Base-by-base conservation (phyloP, 1,284 basidiomycete genomes). In the Trametes hirsuta region DNA sequence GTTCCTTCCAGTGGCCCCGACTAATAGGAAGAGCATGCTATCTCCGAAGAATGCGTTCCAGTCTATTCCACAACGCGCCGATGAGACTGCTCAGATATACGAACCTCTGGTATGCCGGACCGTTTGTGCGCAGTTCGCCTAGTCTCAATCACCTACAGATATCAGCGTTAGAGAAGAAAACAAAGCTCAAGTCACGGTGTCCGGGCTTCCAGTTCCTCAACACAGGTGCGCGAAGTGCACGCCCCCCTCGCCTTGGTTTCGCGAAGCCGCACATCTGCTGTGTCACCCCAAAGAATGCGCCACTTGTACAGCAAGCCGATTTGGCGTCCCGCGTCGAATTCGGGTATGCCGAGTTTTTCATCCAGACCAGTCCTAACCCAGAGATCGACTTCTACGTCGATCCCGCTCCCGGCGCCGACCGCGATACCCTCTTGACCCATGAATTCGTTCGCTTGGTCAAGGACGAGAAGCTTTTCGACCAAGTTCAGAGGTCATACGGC, bases 231-330 rank as follows among this genome's bases (percentile, higher is more conserved):
- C 48, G 48, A 4, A 47, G 21, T 11, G 12, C 9, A 10, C 41
- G 21, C 15, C 62, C 47, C 1, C 10, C 18, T 4, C 6, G 34
- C 2, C 44, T 44, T 4, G 55, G 45, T 1, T 39, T 30, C 47
- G 35, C 44, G 22, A 60, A 63, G n/a, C 58, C 62, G 21, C 22
- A 55, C 14, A 55, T 64, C 18, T 58, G 55, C 41, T 60, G 58
- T 34, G 60, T 54, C 24, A 6, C 47, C 0, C 1, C 47, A 1
- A 21, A 45, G 2, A 47, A 60, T 34, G 12, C 18, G 2, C 6
- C 10, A 1, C 1, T 14, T 8, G 48, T 58, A 1, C 12, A n/a
- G 0, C 5, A 4, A 2, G 24, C 51, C 0, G 30, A 40, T 4
- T 2, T 1, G 2, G 15, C 2, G 2, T 47, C 58, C 4, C 54